Evolutionary conservation across 805 yeast genomes (phyloP).

Genomic region (Yarrowia hollandica): DNA sequence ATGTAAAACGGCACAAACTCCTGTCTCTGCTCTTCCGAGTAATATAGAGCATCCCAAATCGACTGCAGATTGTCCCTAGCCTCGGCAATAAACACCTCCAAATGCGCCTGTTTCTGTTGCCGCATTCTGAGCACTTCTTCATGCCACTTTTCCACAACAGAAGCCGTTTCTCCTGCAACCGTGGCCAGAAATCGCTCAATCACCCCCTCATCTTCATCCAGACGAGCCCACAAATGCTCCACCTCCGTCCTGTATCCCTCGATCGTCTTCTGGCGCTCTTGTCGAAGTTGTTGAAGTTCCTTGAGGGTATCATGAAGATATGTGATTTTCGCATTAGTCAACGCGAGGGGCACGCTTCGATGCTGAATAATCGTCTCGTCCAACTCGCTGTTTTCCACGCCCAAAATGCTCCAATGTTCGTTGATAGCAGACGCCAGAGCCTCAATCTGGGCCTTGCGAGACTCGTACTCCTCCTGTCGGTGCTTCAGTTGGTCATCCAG

Average conservation of each 20-base stretch:
- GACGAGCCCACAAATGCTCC: constrained; percentile 5
- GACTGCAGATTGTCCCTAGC: constrained; percentile 59
- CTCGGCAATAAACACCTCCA: constrained; percentile 66
- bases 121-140: constrained; percentile 59
- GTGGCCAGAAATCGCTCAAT: neutral
- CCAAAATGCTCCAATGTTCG: constrained; percentile 13
- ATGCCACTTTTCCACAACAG: constrained; percentile 36
- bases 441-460: neutral
- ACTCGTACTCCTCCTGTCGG: neutral
- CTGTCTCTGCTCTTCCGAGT: constrained; percentile 52
- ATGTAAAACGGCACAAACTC: constrained; percentile 49
- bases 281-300: neutral
- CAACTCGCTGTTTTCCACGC: constrained; percentile 11
- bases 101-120: constrained; percentile 58
- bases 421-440: neutral
- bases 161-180: constrained; percentile 5
- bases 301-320: constrained; percentile 7
- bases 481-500: neutral
- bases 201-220: constrained; percentile 4
- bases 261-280: constrained; percentile 1
- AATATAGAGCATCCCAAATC: constrained; percentile 64
- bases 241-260: neutral
- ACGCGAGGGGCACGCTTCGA: neutral
- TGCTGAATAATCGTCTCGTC: constrained; percentile 18
- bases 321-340: neutral